Evolutionary conservation across 1,139 yeast genomes (phyloP).

Genomic region (Pichia sp.): DNA sequence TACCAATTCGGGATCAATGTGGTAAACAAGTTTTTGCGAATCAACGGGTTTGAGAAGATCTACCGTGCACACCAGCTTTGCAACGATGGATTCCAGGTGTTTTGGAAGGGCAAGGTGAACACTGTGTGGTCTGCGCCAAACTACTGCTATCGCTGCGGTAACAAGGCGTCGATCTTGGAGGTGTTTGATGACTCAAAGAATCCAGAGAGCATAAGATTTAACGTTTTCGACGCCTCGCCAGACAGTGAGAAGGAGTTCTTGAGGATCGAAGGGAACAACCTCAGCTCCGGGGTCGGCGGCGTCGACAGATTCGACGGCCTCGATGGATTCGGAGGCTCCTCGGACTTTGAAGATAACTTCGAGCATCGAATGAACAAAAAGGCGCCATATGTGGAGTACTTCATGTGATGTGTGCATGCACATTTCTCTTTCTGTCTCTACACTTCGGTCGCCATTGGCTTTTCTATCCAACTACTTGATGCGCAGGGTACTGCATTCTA

Average conservation of each 20-base stretch:
- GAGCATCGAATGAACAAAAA: conserved; percentile 27
- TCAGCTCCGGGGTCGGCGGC: conserved; percentile 18
- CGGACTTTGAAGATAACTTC: not conserved
- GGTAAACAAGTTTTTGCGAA: conserved; percentile 76
- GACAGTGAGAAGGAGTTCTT: conserved; percentile 51
- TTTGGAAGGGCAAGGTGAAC: conserved; percentile 84
- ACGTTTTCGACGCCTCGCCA: conserved; percentile 96
- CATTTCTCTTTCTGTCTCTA: too few species aligned
- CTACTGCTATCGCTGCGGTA: conserved; percentile 95
- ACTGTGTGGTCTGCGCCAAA: conserved; percentile 99
- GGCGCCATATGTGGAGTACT: conserved; percentile 61
- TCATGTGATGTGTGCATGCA: conserved; percentile 38
- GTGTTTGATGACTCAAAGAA: conserved; percentile 41
- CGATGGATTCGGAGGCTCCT: conserved; percentile 4
- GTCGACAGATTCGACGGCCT: conserved; percentile 4
- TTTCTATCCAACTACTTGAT: too few species aligned
- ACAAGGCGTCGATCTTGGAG: conserved; percentile 89
- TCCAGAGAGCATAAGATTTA: conserved; percentile 60
- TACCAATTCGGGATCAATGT: conserved; percentile 92
- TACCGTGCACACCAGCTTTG: conserved; percentile 94
- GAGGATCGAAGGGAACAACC: conserved; percentile 21
- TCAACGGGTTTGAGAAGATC: conserved; percentile 75
- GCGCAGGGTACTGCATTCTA: too few species aligned
- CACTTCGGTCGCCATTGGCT: too few species aligned
- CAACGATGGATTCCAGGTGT: conserved; percentile 90